Evolutionary conservation across 1,139 yeast species (phyloP), one percentile per base, ranked within the genome.

Genomic region (Yamadazyma diddensiae): DNA sequence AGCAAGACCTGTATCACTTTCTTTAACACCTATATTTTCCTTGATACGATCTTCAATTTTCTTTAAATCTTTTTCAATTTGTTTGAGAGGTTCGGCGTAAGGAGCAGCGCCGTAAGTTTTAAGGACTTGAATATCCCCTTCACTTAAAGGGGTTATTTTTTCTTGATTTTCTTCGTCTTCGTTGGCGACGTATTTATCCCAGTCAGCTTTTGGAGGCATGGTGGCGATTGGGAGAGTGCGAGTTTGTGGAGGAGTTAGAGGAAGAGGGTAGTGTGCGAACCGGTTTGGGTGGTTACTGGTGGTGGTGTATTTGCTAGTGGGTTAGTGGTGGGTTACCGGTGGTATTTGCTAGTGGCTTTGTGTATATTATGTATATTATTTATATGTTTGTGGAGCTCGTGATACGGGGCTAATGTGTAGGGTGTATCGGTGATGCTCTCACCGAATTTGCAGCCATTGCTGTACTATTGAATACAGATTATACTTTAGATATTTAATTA

Each of bases 101-200:
- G 98, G 97, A 2, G 98, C 99, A 21, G 95, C 94, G 33, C 97
- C 97, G 51, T 92, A 92, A 6, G 97, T 87, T 65, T 94, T 90
- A 50, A 92, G 71, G 29, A 92, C 97, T 61, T 90, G 97, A 53
- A 94, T 94, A 60, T 92, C 99, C 30, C 95, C 96, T 55, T 94
- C 98, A 39, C 92, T 77, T 49, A 92, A 74, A 7, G 98, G 98
- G 16, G 77, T 78, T 45, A 86, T 82, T 49, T 88, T 83, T 41
- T 83, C 90, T 37, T 78, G 83, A 29, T 64, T 61, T 26, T 77
- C 77, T 37, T 65, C 73, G 28, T 83, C 92, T 46, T 83, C 95
- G 29, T 70, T 70, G 30, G 94, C 82, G 57, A 81, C 82, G 63
- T 87, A 88, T 61, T 92, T 92, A 58, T 94, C 99, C 99, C 99